phyloP scores from a whole-genome alignment of 2,329 filamentous ascomycete species.

The Fusarium beomiforme region DNA sequence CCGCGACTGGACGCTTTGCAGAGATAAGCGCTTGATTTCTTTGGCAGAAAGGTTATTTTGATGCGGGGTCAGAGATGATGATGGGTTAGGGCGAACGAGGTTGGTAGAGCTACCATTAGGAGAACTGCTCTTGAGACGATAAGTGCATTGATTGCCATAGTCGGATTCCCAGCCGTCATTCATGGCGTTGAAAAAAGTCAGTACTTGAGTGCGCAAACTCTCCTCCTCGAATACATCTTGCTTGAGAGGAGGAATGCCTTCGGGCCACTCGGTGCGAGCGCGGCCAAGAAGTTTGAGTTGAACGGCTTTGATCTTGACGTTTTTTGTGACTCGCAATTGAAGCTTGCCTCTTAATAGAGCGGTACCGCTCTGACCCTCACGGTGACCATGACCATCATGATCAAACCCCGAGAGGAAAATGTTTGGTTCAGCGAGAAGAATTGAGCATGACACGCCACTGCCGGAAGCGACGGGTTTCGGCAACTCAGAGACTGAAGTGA shows the following conservation, averaged over 20 bases:
- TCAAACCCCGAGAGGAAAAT: constrained; percentile 84
- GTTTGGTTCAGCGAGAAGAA: constrained; percentile 81
- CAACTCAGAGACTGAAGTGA: constrained; percentile 65
- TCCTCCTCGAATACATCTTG: constrained; percentile 85
- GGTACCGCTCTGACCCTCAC: constrained; percentile 72
- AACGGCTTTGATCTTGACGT: constrained; percentile 91
- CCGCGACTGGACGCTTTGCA: constrained; percentile 82
- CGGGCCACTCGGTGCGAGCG: constrained; percentile 94
- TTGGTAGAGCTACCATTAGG: constrained; percentile 51
- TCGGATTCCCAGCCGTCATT: constrained; percentile 69
- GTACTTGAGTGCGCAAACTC: constrained; percentile 85
- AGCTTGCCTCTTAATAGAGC: constrained; percentile 88
- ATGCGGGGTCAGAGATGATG: constrained; percentile 36
- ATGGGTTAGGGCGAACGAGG: constrained; percentile 35
- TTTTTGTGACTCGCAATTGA: constrained; percentile 84
- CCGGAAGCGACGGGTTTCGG: constrained; percentile 82
- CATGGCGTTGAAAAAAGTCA: constrained; percentile 90
- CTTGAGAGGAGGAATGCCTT: constrained; percentile 91
- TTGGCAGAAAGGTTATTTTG: constrained; percentile 51
- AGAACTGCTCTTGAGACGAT: constrained; percentile 54
- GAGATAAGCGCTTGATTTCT: constrained; percentile 74
- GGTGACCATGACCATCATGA: constrained; percentile 66
- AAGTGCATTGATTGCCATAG: constrained; percentile 72
- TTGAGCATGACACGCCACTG: constrained; percentile 78
- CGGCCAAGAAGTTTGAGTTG: constrained; percentile 87